Evolutionary conservation across 176 grass and related monocot species (phyloP).

Genomic region (Musa troglodytarum): DNA sequence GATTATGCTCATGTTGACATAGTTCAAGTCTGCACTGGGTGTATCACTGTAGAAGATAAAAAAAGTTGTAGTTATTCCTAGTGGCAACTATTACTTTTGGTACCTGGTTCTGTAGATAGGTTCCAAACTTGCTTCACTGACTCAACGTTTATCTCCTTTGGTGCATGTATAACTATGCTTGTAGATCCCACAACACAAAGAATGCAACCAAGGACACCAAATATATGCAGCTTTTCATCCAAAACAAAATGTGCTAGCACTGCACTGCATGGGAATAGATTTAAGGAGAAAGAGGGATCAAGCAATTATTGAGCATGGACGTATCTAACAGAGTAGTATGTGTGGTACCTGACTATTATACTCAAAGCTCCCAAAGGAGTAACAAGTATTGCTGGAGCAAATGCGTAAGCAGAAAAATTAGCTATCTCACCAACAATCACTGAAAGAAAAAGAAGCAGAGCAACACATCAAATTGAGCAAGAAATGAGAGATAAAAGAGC

Average conservation of each 20-base stretch:
- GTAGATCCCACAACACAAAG: conserved; percentile 22
- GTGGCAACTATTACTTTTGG: background rate
- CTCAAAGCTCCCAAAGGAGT: conserved; percentile 25
- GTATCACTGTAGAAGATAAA: background rate
- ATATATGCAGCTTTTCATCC: conserved; percentile 20
- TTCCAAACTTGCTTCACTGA: conserved; percentile 17
- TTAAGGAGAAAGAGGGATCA: background rate
- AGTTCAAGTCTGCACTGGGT: too few species aligned
- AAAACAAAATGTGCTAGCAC: conserved; percentile 23
- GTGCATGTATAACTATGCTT: conserved; percentile 17
- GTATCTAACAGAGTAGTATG: background rate
- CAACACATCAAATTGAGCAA: background rate
- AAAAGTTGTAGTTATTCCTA: background rate
- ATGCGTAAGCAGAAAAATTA: conserved; percentile 27
- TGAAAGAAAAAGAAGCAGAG: conserved; percentile 1
- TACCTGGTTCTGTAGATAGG: conserved; percentile 22
- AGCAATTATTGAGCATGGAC: background rate
- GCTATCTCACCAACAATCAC: conserved; percentile 24
- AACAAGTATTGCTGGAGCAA: conserved; percentile 26
- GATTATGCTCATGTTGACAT: too few species aligned
- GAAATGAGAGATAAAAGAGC: background rate
- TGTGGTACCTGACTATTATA: conserved; percentile 14
- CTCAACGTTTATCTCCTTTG: conserved; percentile 5
- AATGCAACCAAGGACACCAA: conserved; percentile 22
- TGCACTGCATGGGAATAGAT: conserved; percentile 13